phyloP scores from a whole-genome alignment of 257 asterid genomes.

The Przewalskia tangutica region DNA sequence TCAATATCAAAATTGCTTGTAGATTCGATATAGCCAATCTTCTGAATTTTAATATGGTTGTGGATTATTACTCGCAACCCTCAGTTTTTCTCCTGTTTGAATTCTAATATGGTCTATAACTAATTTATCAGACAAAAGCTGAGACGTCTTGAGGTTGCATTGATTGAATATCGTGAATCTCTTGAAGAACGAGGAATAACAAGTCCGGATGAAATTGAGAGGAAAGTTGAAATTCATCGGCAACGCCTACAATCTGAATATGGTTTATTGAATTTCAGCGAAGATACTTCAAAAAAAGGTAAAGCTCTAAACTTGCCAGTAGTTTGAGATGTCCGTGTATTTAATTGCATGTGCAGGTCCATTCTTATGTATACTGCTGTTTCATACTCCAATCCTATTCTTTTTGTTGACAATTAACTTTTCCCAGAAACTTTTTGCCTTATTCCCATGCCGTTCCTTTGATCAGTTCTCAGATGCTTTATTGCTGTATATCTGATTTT shows the following conservation, averaged over 20 bases:
- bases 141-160: constrained; percentile 81
- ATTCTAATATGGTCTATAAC: constrained; percentile 11
- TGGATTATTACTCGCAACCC: not conserved
- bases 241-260: constrained; percentile 57
- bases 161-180: constrained; percentile 86
- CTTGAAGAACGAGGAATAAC: constrained; percentile 75
- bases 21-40: not conserved
- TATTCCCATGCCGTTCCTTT: not conserved
- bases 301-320: constrained; percentile 17
- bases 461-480: not conserved
- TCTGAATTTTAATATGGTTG: not conserved
- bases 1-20: not conserved
- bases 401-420: not conserved
- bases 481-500: not conserved
- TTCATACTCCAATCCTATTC: not conserved
- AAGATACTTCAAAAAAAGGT: constrained; percentile 59
- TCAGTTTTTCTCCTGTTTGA: not conserved
- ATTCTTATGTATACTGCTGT: not conserved
- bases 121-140: constrained; percentile 54
- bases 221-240: constrained; percentile 57
- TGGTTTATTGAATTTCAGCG: constrained; percentile 46
- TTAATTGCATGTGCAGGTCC: not conserved
- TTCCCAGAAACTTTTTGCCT: not conserved
- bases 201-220: constrained; percentile 61
- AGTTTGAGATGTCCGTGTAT: not conserved